A percentile compares a stretch with the other conserved stretches of the same genome.
Conservation (phyloP, 495 filamentous ascomycete species). For the Aspergillus baeticus region DNA sequence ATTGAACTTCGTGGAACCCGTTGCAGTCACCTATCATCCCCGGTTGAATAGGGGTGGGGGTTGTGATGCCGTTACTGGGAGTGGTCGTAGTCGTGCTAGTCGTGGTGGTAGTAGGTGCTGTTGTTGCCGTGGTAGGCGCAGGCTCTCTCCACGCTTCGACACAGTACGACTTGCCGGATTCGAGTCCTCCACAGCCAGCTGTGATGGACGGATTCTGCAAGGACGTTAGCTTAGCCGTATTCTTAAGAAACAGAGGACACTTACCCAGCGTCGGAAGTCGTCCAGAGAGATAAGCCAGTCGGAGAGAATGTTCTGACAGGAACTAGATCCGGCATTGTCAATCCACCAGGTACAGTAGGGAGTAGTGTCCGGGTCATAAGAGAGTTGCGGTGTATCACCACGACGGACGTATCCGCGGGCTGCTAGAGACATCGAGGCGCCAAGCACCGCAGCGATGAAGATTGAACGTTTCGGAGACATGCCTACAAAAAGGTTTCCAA, state of each 20-base stretch:
- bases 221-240: not conserved
- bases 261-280: constrained; percentile 6
- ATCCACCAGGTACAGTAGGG: constrained; percentile 7
- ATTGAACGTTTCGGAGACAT: no score
- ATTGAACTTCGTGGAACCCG: not conserved
- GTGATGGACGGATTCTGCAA: constrained; percentile 7
- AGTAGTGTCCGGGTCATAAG: constrained; percentile 1
- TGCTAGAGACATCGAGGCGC: not conserved
- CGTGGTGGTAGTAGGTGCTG: not conserved
- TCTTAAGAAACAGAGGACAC: not conserved
- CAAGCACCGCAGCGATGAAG: no score
- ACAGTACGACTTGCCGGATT: constrained; percentile 2
- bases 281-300: not conserved
- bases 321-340: not conserved
- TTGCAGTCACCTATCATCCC: not conserved
- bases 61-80: not conserved
- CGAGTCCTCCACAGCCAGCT: not conserved
- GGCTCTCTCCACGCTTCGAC: constrained; percentile 6
- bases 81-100: not conserved
- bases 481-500: no score
- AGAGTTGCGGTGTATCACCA: not conserved
- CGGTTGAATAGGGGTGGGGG: constrained; percentile 1
- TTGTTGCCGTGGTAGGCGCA: not conserved
- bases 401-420: not conserved
- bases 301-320: not conserved